Conservation (phyloP, 257 asterid species). For the Vinca minor region DNA sequence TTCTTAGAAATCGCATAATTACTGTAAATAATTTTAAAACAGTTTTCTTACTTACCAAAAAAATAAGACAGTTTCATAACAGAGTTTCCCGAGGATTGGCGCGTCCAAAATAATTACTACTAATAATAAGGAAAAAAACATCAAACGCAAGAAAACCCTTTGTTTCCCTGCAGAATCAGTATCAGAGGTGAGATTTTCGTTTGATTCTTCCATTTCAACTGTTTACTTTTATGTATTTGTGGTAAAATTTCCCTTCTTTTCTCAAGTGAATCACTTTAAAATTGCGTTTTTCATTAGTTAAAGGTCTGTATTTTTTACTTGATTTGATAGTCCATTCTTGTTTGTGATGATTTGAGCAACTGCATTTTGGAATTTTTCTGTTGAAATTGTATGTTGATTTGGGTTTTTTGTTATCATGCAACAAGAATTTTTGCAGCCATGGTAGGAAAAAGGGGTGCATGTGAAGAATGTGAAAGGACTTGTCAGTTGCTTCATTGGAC, state of each 20-base stretch:
- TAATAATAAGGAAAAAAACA: too few species aligned
- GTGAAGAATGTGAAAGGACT: conserved; percentile 13
- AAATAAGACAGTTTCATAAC: too few species aligned
- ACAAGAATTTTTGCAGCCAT: background rate
- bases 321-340: too few species aligned
- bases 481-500: conserved; percentile 20
- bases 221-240: background rate
- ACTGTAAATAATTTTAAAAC: too few species aligned
- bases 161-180: too few species aligned
- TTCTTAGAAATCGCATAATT: too few species aligned
- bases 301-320: background rate
- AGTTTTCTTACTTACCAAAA: too few species aligned
- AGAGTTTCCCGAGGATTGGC: too few species aligned
- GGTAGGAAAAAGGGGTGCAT: conserved; percentile 8
- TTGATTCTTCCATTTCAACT: background rate
- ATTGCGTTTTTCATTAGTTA: background rate
- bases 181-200: background rate
- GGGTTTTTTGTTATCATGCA: background rate
- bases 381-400: background rate
- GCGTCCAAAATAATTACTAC: too few species aligned
- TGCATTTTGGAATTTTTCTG: background rate
- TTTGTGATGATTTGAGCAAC: too few species aligned
- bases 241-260: too few species aligned
- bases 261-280: background rate
- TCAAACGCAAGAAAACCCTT: background rate